phyloP scores from a whole-genome alignment of 768 basidiomycete species.

The Hygrocybe coccinea region DNA sequence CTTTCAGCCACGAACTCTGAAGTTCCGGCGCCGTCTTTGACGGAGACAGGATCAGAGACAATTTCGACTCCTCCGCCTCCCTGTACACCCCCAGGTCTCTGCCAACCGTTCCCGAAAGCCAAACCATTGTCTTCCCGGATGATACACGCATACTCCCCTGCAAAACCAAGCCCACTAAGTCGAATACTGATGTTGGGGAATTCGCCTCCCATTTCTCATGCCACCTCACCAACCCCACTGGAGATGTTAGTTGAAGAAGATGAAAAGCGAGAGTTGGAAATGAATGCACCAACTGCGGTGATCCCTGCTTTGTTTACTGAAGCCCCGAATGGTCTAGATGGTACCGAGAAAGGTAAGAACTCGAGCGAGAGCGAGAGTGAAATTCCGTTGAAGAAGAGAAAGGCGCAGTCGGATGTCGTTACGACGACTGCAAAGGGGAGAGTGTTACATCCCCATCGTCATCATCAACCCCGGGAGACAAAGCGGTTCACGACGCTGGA shows the following conservation, averaged over 20 bases:
- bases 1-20: neutral
- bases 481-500: slow-evolving; percentile 34
- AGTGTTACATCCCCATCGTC: too few relatives aligned
- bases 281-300: slow-evolving; percentile 17
- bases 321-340: slow-evolving; percentile 38
- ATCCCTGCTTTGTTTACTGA: slow-evolving; percentile 23
- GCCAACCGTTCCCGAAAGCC: neutral
- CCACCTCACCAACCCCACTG: slow-evolving; percentile 20
- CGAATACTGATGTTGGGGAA: slow-evolving; percentile 69
- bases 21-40: neutral
- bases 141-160: slow-evolving; percentile 79
- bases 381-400: slow-evolving; percentile 53
- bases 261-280: slow-evolving; percentile 19
- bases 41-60: neutral
- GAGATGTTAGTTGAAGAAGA: slow-evolving; percentile 36
- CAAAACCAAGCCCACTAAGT: slow-evolving; percentile 73
- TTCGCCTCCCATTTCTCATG: slow-evolving; percentile 46
- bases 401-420: slow-evolving; percentile 32
- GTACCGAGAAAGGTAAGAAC: slow-evolving; percentile 33
- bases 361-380: slow-evolving; percentile 28
- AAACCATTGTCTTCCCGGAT: slow-evolving; percentile 62
- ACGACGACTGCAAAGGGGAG: slow-evolving; percentile 19
- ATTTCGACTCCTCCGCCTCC: neutral
- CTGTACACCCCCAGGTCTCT: neutral
- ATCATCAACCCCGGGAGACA: slow-evolving; percentile 22